These are phyloP conservation scores for Mucor lusitanicus DNA, from an alignment of 371 early-diverging fungal species.

Conservation along the genomic window DNA sequence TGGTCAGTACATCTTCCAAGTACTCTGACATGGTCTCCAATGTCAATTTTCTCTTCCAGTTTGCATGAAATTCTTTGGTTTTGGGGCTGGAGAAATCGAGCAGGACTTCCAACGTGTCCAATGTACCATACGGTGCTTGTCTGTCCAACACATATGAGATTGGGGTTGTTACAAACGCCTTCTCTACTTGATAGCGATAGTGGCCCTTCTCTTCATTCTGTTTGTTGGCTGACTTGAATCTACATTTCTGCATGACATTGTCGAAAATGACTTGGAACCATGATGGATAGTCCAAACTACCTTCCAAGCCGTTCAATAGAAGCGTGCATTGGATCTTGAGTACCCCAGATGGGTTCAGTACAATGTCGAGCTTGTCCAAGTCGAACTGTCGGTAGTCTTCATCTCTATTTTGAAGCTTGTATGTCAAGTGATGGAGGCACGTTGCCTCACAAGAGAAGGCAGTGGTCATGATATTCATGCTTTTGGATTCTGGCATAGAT, in stretches of 20 bases:
- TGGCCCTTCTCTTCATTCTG: not conserved
- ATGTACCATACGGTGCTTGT: constrained; percentile 12
- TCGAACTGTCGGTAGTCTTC: not conserved
- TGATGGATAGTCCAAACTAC: not conserved
- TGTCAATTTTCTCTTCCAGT: not conserved
- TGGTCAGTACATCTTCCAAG: not conserved
- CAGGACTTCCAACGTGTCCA: constrained; percentile 11
- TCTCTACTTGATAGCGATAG: constrained; percentile 1
- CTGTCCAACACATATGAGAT: constrained; percentile 19
- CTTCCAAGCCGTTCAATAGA: constrained; percentile 11
- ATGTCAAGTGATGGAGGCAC: constrained; percentile 3
- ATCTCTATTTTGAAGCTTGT: not conserved
- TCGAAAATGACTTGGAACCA: constrained; percentile 2
- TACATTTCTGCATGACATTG: constrained; percentile 2
- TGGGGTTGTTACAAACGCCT: constrained; percentile 21
- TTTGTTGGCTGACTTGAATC: not conserved
- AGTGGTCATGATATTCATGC: not conserved
- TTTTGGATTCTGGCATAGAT: not conserved
- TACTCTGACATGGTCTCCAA: not conserved
- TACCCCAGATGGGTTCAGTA: not conserved
- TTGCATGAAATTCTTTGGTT: constrained; percentile 4
- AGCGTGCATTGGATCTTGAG: not conserved
- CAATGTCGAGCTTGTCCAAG: constrained; percentile 12
- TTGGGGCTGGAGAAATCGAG: constrained; percentile 16
- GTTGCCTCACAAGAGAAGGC: constrained; percentile 1